phyloP scores from a whole-genome alignment of 257 asterid species.

The Rhazya stricta region DNA sequence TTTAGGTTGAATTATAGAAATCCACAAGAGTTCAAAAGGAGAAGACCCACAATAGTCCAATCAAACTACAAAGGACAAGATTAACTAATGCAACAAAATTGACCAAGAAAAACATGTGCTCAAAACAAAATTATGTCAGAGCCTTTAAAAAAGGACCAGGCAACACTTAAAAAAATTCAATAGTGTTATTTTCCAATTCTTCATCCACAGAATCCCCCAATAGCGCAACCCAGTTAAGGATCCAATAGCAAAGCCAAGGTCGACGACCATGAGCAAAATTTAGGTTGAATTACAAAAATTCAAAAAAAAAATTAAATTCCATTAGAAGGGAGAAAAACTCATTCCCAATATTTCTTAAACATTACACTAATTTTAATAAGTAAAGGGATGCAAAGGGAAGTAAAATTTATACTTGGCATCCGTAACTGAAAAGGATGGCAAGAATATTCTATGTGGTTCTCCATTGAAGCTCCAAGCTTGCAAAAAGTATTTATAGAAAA shows the following conservation, averaged over 20 bases:
- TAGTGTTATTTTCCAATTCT: slow-evolving; percentile 44
- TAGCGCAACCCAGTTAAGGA: slow-evolving; percentile 73
- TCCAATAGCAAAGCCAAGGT: slow-evolving; percentile 98
- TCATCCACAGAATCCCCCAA: slow-evolving; percentile 66
- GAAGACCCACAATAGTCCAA: not conserved
- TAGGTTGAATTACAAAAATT: not conserved
- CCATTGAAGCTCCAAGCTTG: slow-evolving; percentile 73
- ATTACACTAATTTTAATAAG: not conserved
- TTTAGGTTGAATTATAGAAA: not conserved
- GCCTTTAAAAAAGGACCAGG: slow-evolving; percentile 41
- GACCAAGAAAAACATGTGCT: too few relatives aligned
- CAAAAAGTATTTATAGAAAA: slow-evolving; percentile 7
- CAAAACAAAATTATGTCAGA: too few relatives aligned
- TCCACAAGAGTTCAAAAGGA: not conserved
- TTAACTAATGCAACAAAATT: not conserved
- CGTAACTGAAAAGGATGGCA: slow-evolving; percentile 51
- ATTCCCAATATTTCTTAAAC: not conserved
- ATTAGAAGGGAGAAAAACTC: not conserved
- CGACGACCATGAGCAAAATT: slow-evolving; percentile 51
- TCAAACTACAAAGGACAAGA: slow-evolving; percentile 1
- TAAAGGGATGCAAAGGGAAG: not conserved
- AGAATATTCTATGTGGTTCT: slow-evolving; percentile 62
- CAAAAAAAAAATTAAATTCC: not conserved
- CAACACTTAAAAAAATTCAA: slow-evolving; percentile 72
- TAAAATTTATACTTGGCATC: slow-evolving; percentile 69